Evolutionary conservation across 768 basidiomycete species (phyloP), one percentile per base, ranked within the genome.

Genomic region (Termitomyces sp.): DNA sequence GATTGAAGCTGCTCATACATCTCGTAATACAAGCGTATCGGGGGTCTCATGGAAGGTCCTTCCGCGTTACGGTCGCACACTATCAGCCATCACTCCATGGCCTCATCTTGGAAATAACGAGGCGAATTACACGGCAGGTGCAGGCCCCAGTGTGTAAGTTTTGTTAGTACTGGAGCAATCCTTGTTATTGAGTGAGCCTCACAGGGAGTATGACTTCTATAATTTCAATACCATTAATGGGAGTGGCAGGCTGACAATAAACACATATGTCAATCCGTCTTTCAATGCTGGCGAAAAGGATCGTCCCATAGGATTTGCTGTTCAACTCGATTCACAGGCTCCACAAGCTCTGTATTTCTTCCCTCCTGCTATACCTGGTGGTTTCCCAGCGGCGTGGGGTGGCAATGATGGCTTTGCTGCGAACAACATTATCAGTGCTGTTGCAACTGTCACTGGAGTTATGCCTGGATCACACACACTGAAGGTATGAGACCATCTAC

Each of bases 141-240:
- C 75, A 14, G 88, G 88, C 0, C 87, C 88, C 13, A 77, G 77
- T 34, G 65, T 88, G 83, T 84, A 60, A 59, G 82, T 67, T 5
- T 32, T 54, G 16, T 58, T 36, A 46, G 12, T 6, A 30, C 26
- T 33, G 14, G 32, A 44, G 43, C 54, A 40, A 59, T 43, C 30
- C 45, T 36, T 40, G 22, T 33, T 36, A 34, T 32, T 36, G 12
- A 34, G 42, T 9, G 44, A 32, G 8, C 36, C 16, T 14, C 22
- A 44, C 61, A 85, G 83, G 50, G 81, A 85, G 66, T 89, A 88
- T 67, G 84, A 86, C 68, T 86, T 88, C 68, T 82, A 72, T 71
- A 82, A 73, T 56, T 86, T 87, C 77, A 79, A 83, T 71, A 79
- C 78, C 26, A 64, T 77, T 20, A 55, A 64, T 37, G 66, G 68